phyloP scores from a whole-genome alignment of 2,329 filamentous ascomycete genomes.

The Calonectria multiphialidica region DNA sequence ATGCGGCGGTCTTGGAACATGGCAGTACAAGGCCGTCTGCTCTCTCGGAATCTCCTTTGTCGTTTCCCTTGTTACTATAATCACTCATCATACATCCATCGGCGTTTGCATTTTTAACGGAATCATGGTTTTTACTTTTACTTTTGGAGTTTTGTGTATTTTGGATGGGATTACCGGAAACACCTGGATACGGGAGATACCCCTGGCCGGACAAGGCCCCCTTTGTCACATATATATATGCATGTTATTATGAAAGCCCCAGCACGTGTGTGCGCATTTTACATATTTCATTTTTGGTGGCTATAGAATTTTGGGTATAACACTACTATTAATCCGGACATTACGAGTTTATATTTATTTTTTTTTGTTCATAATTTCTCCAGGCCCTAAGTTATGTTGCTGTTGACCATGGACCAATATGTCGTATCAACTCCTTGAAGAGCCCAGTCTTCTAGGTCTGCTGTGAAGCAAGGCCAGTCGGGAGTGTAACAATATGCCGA shows the following conservation, averaged over 20 bases:
- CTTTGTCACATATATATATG: constrained; percentile 30
- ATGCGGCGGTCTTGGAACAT: not conserved
- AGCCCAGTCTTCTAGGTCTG: constrained; percentile 53
- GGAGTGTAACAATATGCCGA: constrained; percentile 9
- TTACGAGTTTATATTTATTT: not conserved
- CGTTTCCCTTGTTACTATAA: not conserved
- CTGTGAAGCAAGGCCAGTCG: constrained; percentile 43
- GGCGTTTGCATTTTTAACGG: constrained; percentile 32
- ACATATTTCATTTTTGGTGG: constrained; percentile 6
- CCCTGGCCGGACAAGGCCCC: constrained; percentile 40
- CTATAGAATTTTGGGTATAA: constrained; percentile 6
- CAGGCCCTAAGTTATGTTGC: constrained; percentile 23
- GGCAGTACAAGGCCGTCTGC: not conserved
- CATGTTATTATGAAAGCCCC: constrained; percentile 10
- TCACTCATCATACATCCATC: constrained; percentile 19
- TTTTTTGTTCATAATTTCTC: not conserved
- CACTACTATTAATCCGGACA: constrained; percentile 8
- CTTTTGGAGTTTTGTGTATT: constrained; percentile 39
- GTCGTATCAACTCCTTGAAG: constrained; percentile 55
- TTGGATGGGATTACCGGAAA: constrained; percentile 24
- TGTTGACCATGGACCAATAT: constrained; percentile 50
- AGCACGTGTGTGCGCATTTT: constrained; percentile 12
- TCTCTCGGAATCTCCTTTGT: not conserved
- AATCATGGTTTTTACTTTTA: constrained; percentile 24
- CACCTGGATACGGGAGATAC: constrained; percentile 42